Base-by-base conservation (phyloP, 208 protist species). In the Crithidia fasciculata region DNA sequence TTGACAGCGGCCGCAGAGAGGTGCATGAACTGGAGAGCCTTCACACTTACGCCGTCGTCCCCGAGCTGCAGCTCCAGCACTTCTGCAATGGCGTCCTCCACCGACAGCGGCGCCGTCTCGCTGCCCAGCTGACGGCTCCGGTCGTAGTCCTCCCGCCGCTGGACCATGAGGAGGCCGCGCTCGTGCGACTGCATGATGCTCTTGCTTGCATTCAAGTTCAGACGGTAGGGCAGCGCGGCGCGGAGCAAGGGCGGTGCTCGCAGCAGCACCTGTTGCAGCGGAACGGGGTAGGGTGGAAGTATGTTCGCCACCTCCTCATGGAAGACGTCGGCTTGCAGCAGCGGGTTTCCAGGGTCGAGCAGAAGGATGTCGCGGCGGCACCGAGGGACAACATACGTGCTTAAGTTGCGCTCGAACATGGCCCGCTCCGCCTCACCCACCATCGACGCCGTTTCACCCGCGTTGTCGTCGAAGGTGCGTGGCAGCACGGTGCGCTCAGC, bases 301-400 rank as follows among this genome's bases (percentile, higher is more conserved):
- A 88, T 66, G 4, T 84, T 73, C 10, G 88, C 86, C 45, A 96
- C 68, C 75, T 95, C 92, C 50, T 95, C 88, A 43, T 89, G 80
- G 19, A 95, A 61, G 18, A 95, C 76, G 4, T 90, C 78, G 28
- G 86, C 79, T 7, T 85, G 44, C 19, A 96, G 75, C 12, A 96
- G 37, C 3, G 92, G 88, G 71, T 96, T 96, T 44, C 82, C 66
- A n/a, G 90, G 90, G 56, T 96, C 92, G n/a, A 96, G 82, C 39
- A 96, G 62, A 1, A 90, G 62, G 5, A 96, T 50, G 45, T 96
- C 88, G 36, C 60, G 74, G 5, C 90, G 84, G 15, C 76, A 79
- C 5, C 81, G 88, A n/a, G 92, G 92, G 2, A 95, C 75, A 45
- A 84, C 72, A 60, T 81, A 85, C 2, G 87, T 74, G 4, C 89